phyloP scores from a whole-genome alignment of 495 filamentous ascomycete species.

The Penicillium samsonianum region DNA sequence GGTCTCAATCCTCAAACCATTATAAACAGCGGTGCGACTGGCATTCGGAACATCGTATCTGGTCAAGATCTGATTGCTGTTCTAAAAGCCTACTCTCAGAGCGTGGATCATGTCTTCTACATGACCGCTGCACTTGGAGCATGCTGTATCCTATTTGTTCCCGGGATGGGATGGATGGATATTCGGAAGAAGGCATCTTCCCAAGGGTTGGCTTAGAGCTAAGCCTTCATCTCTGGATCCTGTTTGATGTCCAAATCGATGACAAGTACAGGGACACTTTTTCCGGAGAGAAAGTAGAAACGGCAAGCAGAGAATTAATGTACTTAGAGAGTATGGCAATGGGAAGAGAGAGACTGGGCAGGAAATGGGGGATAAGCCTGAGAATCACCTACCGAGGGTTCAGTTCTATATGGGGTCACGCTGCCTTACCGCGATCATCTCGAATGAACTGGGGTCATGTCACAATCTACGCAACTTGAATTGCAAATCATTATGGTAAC shows the following conservation, averaged over 20 bases:
- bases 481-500: neutral
- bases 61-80: slow-evolving; percentile 32
- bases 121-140: slow-evolving; percentile 36
- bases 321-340: neutral
- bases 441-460: neutral
- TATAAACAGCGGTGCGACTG: slow-evolving; percentile 44
- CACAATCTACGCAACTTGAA: neutral
- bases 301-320: neutral
- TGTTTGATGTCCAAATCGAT: neutral
- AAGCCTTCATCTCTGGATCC: neutral
- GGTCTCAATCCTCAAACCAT: slow-evolving; percentile 36
- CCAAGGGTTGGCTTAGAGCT: slow-evolving; percentile 4
- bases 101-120: slow-evolving; percentile 44
- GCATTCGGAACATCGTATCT: slow-evolving; percentile 39
- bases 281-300: neutral
- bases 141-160: slow-evolving; percentile 35
- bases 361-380: neutral
- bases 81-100: slow-evolving; percentile 45
- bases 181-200: slow-evolving; percentile 47
- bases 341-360: neutral
- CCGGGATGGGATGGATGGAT: slow-evolving; percentile 57
- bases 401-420: neutral
- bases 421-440: neutral
- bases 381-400: neutral
- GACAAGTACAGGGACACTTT: neutral